A percentile compares a stretch with the other conserved stretches of the same genome.
These are phyloP conservation scores for Gremmenia infestans DNA, from an alignment of 2,329 filamentous ascomycete species.

Conservation along the genomic window DNA sequence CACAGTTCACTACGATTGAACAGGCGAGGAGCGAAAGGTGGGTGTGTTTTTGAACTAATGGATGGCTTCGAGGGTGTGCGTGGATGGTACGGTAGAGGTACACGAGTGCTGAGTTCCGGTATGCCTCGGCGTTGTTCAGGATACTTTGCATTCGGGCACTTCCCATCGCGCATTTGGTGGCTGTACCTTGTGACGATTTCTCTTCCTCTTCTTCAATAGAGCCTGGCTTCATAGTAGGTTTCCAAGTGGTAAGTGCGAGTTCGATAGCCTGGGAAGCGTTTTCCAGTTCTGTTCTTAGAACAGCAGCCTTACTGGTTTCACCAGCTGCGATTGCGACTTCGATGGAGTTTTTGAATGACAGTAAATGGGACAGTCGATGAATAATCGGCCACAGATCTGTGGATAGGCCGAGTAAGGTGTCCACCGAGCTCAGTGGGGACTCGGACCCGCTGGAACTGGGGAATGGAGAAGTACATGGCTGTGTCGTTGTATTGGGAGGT, in stretches of 20 bases:
- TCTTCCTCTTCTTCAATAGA: slow-evolving; percentile 1
- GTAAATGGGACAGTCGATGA: slow-evolving; percentile 53
- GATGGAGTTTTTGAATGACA: slow-evolving; percentile 48
- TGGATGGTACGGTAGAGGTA: slow-evolving; percentile 39
- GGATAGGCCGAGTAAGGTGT: slow-evolving; percentile 51
- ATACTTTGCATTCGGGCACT: slow-evolving; percentile 31
- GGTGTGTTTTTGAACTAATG: slow-evolving; percentile 49
- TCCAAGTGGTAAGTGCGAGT: slow-evolving; percentile 50
- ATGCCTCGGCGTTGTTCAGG: slow-evolving; percentile 45
- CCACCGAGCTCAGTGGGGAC: slow-evolving; percentile 46
- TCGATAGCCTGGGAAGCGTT: slow-evolving; percentile 50
- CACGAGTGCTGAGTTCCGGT: slow-evolving; percentile 43
- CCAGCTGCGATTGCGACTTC: slow-evolving; percentile 40
- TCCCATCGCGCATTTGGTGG: neutral
- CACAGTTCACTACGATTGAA: slow-evolving; percentile 47
- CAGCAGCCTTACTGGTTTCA: slow-evolving; percentile 30
- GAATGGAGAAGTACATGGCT: slow-evolving; percentile 43
- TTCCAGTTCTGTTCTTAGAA: slow-evolving; percentile 26
- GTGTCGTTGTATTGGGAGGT: slow-evolving; percentile 48
- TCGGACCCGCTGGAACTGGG: slow-evolving; percentile 35
- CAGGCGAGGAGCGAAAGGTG: slow-evolving; percentile 49
- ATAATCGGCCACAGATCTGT: slow-evolving; percentile 60
- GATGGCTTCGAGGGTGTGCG: slow-evolving; percentile 41
- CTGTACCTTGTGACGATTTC: neutral
- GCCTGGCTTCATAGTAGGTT: slow-evolving; percentile 42